Evolutionary conservation across 2,329 filamentous ascomycete genomes (phyloP).

Genomic region (Talaromyces sp.): DNA sequence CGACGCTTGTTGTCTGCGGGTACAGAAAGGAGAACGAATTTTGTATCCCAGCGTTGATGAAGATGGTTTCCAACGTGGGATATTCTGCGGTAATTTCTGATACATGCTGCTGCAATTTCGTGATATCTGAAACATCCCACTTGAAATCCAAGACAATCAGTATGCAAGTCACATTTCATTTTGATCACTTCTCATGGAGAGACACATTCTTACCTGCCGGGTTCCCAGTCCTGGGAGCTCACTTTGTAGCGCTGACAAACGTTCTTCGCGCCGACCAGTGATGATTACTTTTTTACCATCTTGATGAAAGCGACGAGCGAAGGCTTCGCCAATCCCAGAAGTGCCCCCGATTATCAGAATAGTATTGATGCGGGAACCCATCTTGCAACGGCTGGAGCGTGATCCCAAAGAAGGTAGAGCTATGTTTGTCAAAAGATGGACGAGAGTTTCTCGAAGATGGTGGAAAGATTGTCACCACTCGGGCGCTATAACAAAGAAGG

Average conservation of each 20-base stretch:
- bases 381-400: too few species aligned
- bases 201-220: background rate
- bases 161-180: too few species aligned
- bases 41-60: slow-evolving; percentile 27
- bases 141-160: background rate
- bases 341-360: slow-evolving; percentile 33
- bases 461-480: too few species aligned
- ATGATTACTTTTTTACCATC: slow-evolving; percentile 22
- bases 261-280: slow-evolving; percentile 18
- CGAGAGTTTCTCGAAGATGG: too few species aligned
- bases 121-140: slow-evolving; percentile 19
- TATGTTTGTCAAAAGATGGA: too few species aligned
- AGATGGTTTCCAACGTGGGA: slow-evolving; percentile 27
- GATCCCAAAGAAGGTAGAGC: too few species aligned
- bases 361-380: slow-evolving; percentile 7
- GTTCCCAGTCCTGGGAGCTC: slow-evolving; percentile 25
- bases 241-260: slow-evolving; percentile 16
- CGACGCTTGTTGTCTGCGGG: slow-evolving; percentile 16
- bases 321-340: slow-evolving; percentile 39
- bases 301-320: slow-evolving; percentile 19
- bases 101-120: slow-evolving; percentile 12
- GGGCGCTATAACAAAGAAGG: too few species aligned
- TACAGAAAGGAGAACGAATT: slow-evolving; percentile 18
- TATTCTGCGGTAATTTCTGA: slow-evolving; percentile 15
- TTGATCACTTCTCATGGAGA: too few species aligned